These are phyloP conservation scores for Endogone sp. DNA, from an alignment of 192 early-diverging fungal species.

Conservation along the genomic window DNA sequence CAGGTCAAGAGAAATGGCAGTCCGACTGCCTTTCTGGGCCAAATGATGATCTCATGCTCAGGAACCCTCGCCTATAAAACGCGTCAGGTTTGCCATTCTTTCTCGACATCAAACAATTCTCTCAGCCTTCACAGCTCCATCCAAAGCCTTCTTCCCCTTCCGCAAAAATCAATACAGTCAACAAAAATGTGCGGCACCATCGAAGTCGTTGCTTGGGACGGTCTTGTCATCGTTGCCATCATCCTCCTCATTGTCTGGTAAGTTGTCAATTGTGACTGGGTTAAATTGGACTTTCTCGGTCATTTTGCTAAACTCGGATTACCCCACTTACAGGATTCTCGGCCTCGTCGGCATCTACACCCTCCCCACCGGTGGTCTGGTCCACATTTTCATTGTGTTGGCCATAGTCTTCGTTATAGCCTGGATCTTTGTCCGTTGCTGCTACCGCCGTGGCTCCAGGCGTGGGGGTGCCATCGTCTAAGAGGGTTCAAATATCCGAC, in stretches of 20 bases:
- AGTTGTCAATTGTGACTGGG: too few relatives aligned
- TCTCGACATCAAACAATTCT: too few relatives aligned
- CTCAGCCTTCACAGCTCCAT: not conserved
- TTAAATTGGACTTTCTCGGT: too few relatives aligned
- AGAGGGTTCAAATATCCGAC: too few relatives aligned
- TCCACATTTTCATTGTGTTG: constrained; percentile 20
- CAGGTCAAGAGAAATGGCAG: too few relatives aligned
- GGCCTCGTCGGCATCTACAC: constrained; percentile 16
- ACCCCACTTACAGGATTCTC: not conserved
- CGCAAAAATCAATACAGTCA: not conserved
- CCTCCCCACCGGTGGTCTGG: constrained; percentile 11
- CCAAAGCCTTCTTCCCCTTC: not conserved
- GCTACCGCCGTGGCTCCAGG: not conserved
- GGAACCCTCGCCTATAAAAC: too few relatives aligned
- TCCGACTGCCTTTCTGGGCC: too few relatives aligned
- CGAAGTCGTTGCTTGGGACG: constrained; percentile 33
- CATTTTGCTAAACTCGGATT: too few relatives aligned
- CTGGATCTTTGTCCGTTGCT: constrained; percentile 16
- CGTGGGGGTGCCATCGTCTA: too few relatives aligned
- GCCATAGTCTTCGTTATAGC: constrained; percentile 12
- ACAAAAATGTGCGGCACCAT: constrained; percentile 23
- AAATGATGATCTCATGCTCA: too few relatives aligned
- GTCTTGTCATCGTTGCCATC: constrained; percentile 23
- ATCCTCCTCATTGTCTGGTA: constrained; percentile 29
- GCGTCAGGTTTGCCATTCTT: too few relatives aligned